Base-by-base conservation (phyloP, 371 early-diverging fungal species). In the Mucor lusitanicus region DNA sequence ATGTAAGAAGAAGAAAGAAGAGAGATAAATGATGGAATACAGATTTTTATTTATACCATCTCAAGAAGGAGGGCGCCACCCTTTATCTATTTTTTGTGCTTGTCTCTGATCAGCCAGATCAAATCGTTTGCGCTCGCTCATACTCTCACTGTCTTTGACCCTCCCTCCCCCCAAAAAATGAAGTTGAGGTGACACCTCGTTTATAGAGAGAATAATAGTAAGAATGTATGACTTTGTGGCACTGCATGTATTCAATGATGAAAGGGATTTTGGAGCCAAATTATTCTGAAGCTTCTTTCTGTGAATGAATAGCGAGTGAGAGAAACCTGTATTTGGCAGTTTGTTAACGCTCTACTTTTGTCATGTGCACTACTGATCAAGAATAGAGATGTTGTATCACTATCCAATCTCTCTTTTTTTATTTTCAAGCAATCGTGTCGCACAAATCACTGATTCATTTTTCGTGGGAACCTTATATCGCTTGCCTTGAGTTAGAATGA, bases 381-480 rank as follows among this genome's bases (percentile, higher is more conserved):
- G 54, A 54, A 54, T n/a, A 54, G 54, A 54, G 54, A 54, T 21
- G 21, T 21, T 48, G 48, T 48, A 23, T 23, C 21, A 48, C 48
- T 19, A 23, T 48, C 42, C n/a, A 23, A 48, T 23, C 48, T 48
- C 30, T 54, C 30, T 25, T 54, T n/a, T 30, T 30, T 30, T 30
- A 30, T n/a, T n/a, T n/a, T n/a, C n/a, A 25, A 30, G 30, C 54
- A 25, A 54, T 54, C 27, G 13, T 28, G 54, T 30, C 2, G n/a
- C 17, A 30, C 54, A 54, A 30, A 28, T 54, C 28, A 28, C 5
- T 30, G 54, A 54, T 54, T 9, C 17, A 54, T 25, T 54, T 54
- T 54, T 54, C 54, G 54, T 54, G 54, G 54, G 54, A 54, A 54
- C 28, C 54, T 54, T 54, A 54, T 44, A 12, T 13, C 3, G 53